phyloP scores from a whole-genome alignment of 192 early-diverging fungal genomes.

The Coemansia brasiliensis region DNA sequence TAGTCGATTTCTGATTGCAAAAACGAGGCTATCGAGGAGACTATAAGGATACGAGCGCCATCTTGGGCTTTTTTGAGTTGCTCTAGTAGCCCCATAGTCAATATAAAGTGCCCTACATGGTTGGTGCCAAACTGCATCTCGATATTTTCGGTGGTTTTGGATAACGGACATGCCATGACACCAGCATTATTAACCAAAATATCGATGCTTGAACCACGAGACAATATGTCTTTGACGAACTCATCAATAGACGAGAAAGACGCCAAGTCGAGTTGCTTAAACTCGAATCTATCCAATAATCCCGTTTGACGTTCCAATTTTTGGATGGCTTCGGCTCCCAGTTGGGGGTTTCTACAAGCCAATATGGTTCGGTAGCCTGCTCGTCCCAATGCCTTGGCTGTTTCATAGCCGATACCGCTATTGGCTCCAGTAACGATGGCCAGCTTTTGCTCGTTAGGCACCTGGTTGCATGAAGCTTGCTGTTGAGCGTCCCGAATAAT shows the following conservation, averaged over 20 bases:
- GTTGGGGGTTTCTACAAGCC: slow-evolving; percentile 32
- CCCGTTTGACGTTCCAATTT: slow-evolving; percentile 40
- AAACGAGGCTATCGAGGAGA: slow-evolving; percentile 43
- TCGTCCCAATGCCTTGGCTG: slow-evolving; percentile 58
- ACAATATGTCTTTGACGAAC: slow-evolving; percentile 45
- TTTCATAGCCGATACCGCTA: slow-evolving; percentile 61
- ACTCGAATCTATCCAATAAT: slow-evolving; percentile 28
- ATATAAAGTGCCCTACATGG: slow-evolving; percentile 59
- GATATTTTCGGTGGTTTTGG: slow-evolving; percentile 60
- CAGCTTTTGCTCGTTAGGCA: slow-evolving; percentile 25
- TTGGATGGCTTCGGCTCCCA: slow-evolving; percentile 36
- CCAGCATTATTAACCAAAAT: slow-evolving; percentile 56
- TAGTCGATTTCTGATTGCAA: slow-evolving; percentile 23
- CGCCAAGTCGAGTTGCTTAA: slow-evolving; percentile 55
- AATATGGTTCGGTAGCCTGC: slow-evolving; percentile 58
- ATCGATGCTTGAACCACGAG: slow-evolving; percentile 20
- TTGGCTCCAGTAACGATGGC: slow-evolving; percentile 61
- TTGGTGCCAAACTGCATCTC: slow-evolving; percentile 69
- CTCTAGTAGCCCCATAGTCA: slow-evolving; percentile 38
- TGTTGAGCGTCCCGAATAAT: slow-evolving; percentile 20
- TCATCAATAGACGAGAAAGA: slow-evolving; percentile 43
- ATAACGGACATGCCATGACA: slow-evolving; percentile 62
- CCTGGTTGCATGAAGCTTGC: neutral
- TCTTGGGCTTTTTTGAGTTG: slow-evolving; percentile 20
- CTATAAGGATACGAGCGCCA: slow-evolving; percentile 28